Conservation (phyloP, 257 asterid species). For the Solanum bukasovii region DNA sequence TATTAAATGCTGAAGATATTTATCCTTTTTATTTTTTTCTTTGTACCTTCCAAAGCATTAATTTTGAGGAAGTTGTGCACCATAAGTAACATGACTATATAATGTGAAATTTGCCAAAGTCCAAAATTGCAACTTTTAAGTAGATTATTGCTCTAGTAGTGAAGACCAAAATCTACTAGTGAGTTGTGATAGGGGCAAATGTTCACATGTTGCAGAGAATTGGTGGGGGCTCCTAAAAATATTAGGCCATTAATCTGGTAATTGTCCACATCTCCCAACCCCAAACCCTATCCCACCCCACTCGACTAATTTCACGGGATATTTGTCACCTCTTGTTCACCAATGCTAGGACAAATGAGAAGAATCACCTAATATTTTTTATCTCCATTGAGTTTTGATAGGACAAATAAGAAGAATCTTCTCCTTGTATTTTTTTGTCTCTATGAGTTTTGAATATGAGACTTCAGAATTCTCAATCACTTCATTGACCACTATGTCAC, state of each 20-base stretch:
- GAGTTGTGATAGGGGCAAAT: neutral
- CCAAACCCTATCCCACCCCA: neutral
- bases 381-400: neutral
- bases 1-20: neutral
- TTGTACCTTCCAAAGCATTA: neutral
- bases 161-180: neutral
- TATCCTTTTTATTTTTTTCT: neutral
- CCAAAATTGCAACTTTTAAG: neutral
- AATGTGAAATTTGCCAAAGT: neutral
- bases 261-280: constrained; percentile 13
- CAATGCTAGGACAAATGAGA: neutral
- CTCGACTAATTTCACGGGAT: neutral
- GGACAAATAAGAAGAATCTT: neutral
- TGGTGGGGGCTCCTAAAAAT: constrained; percentile 5
- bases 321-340: neutral
- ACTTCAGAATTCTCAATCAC: neutral
- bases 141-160: neutral
- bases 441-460: too few species aligned
- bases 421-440: too few species aligned
- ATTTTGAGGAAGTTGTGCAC: neutral
- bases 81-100: neutral
- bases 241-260: constrained; percentile 16
- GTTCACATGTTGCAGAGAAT: constrained; percentile 14
- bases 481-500: too few species aligned
- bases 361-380: too few species aligned